Conservation (phyloP, 2,329 filamentous ascomycete species). For the Calonectria crousiana region DNA sequence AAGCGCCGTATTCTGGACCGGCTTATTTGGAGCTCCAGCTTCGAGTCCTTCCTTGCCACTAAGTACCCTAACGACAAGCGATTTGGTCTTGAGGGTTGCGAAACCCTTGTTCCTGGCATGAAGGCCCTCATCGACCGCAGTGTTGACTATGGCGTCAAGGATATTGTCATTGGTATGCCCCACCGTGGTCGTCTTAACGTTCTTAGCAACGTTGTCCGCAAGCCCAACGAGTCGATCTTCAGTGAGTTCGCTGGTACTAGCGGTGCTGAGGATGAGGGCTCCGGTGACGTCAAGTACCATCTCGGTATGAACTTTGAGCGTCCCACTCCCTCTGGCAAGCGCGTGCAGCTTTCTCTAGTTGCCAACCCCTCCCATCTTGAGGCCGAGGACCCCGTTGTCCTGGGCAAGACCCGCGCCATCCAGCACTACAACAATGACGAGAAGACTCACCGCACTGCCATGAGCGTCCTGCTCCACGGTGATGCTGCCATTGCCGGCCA, state of each 20-base stretch:
- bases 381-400: slow-evolving; percentile 96
- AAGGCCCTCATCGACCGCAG: slow-evolving; percentile 98
- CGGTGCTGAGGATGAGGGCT: slow-evolving; percentile 93
- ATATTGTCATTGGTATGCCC: slow-evolving; percentile 99
- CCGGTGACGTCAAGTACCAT: slow-evolving; percentile 99
- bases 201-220: slow-evolving; percentile 97
- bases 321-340: slow-evolving; percentile 97
- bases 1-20: slow-evolving; percentile 98
- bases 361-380: slow-evolving; percentile 99
- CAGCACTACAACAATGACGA: slow-evolving; percentile 99
- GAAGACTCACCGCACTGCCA: slow-evolving; percentile 86
- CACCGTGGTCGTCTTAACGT: slow-evolving; percentile 99
- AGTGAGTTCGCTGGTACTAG: slow-evolving; percentile 94
- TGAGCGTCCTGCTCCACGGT: slow-evolving; percentile 96
- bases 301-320: slow-evolving; percentile 99
- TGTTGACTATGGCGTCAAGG: slow-evolving; percentile 98
- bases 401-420: slow-evolving; percentile 97
- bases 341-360: slow-evolving; percentile 97
- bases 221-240: slow-evolving; percentile 99
- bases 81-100: slow-evolving; percentile 97
- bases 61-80: slow-evolving; percentile 99
- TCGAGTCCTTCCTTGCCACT: slow-evolving; percentile 93
- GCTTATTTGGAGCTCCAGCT: slow-evolving; percentile 98
- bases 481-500: slow-evolving; percentile 97
- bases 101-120: slow-evolving; percentile 98